A percentile compares a stretch with the other conserved stretches of the same genome.
phyloP scores from a whole-genome alignment of 257 asterid genomes.

The Gardenia jasminoides region DNA sequence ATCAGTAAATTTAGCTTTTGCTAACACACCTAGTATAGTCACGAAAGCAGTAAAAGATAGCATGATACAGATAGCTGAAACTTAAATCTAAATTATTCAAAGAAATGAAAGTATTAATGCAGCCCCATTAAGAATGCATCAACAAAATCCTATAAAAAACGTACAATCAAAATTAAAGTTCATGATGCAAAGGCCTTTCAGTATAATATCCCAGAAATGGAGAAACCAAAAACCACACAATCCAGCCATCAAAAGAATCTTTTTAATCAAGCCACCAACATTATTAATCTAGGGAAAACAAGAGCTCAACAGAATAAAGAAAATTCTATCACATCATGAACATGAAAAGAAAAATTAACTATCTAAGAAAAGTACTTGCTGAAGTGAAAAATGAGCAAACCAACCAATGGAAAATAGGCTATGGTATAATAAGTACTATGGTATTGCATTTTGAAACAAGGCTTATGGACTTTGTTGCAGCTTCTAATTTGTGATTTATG shows the following conservation, averaged over 20 bases:
- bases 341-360: not conserved
- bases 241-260: not conserved
- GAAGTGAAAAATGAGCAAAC: not conserved
- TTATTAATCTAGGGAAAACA: not conserved
- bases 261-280: not conserved
- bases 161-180: not conserved
- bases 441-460: not conserved
- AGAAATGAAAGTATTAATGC: not conserved
- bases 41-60: not conserved
- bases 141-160: not conserved
- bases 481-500: not conserved
- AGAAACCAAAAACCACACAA: not conserved
- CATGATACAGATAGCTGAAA: not conserved
- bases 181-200: not conserved
- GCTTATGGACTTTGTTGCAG: not conserved
- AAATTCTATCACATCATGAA: not conserved
- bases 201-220: not conserved
- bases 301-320: not conserved
- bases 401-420: not conserved
- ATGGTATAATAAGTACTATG: not conserved
- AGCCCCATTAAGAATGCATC: not conserved
- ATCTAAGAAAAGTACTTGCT: not conserved
- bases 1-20: slow-evolving; percentile 4
- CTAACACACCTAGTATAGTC: not conserved
- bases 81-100: not conserved